Base-by-base conservation (phyloP, 2,329 filamentous ascomycete species). In the Rhynchosporium graminicola region DNA sequence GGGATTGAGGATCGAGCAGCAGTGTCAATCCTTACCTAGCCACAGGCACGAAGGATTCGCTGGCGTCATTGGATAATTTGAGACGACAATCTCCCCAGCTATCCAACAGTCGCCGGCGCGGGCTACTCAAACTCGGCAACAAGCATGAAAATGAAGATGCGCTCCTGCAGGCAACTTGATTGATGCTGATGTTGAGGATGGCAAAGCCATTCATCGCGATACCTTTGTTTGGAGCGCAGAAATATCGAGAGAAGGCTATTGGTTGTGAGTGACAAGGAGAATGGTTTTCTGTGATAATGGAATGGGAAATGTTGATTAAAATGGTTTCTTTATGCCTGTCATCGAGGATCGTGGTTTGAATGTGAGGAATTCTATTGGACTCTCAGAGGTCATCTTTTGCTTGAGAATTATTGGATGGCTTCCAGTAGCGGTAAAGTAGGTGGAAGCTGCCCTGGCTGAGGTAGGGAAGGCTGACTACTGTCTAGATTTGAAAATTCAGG, bases 211-310 rank as follows among this genome's bases (percentile, higher is more conserved):
- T 71, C 57, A 69, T 60, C 54, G 56, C 31, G 50, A 61, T 40
- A n/a, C 51, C 55, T 4, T 47, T 51, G 38, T 55, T 45, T 54
- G 28, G 64, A 68, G 69, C 68, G 69, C 68, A 68, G 68, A 65
- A 69, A 43, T 15, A 40, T 42, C 46, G 31, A 20, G 31, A 54
- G 10, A 26, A 50, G 48, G 57, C 60, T 31, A 70, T 70, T 70
- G 69, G 69, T 42, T 63, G 67, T 70, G 68, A 68, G 67, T 48
- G 29, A 61, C 67, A 67, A 65, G 67, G 68, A 57, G 65, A 59
- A 43, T 63, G 42, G 42, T 61, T 62, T 43, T 57, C 61, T 42
- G 43, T 43, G 40, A 43, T 9, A 43, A 57, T 61, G 56, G 51
- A 59, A 57, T 60, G 57, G 59, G 60, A 62, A 42, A 54, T 51